Evolutionary conservation across 768 basidiomycete genomes (phyloP).

Genomic region (Boletus reticuloceps): DNA sequence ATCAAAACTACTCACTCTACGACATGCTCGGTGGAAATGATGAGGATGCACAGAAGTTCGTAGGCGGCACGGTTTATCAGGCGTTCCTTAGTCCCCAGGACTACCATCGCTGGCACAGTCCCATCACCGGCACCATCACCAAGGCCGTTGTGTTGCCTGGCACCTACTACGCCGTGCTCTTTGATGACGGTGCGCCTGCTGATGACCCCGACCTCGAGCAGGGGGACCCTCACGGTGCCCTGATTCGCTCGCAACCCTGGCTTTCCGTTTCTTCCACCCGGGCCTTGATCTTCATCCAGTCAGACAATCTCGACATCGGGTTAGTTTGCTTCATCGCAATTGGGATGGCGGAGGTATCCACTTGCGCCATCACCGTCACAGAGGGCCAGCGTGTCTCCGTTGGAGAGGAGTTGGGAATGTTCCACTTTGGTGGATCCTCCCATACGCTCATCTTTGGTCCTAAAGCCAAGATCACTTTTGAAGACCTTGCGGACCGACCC

Average conservation of each 20-base stretch:
- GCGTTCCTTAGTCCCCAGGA: too few species aligned
- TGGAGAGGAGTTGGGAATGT: conserved; percentile 40
- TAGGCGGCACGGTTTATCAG: conserved; percentile 41
- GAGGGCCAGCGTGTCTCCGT: not conserved
- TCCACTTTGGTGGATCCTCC: conserved; percentile 63
- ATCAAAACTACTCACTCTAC: conserved; percentile 53
- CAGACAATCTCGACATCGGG: conserved; percentile 48
- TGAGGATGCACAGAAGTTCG: conserved; percentile 36
- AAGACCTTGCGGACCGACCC: not conserved
- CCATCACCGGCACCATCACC: conserved; percentile 38
- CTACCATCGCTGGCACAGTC: too few species aligned
- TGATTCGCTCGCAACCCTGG: conserved; percentile 37
- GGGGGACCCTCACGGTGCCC: conserved; percentile 15
- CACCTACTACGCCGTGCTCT: conserved; percentile 10
- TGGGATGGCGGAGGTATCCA: conserved; percentile 62
- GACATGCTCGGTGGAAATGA: conserved; percentile 43
- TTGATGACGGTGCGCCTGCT: conserved; percentile 3
- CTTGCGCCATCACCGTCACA: not conserved
- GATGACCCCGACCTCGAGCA: not conserved
- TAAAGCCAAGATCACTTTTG: not conserved
- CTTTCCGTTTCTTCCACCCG: conserved; percentile 46
- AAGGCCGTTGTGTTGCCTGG: conserved; percentile 30
- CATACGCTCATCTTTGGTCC: conserved; percentile 33
- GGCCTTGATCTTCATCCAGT: conserved; percentile 51
- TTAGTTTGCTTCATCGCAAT: conserved; percentile 53